Evolutionary conservation across 176 grass and related monocot species (phyloP).

Genomic region (Aegilops umbellulata): DNA sequence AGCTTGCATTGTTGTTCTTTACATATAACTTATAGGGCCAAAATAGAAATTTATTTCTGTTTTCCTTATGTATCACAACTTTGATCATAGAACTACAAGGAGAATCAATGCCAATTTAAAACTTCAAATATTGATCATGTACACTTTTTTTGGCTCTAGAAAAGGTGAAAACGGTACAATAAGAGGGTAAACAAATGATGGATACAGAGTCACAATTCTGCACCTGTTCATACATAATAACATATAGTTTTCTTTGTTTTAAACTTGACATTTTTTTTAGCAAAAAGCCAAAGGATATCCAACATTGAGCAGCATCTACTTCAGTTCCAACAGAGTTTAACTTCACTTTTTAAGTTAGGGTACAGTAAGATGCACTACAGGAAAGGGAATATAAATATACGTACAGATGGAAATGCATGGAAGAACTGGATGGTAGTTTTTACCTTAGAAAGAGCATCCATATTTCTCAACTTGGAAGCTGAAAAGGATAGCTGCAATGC

Average conservation of each 20-base stretch:
- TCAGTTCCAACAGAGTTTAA: background rate
- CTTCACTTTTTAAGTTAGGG: background rate
- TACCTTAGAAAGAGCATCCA: slow-evolving; percentile 89
- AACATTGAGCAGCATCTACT: background rate
- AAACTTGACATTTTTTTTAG: background rate
- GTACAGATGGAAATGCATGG: background rate
- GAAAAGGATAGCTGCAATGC: slow-evolving; percentile 73
- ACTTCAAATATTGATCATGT: background rate
- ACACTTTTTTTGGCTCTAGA: background rate
- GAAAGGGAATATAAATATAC: background rate
- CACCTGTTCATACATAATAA: background rate
- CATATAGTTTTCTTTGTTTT: background rate
- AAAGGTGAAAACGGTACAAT: background rate
- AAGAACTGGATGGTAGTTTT: slow-evolving; percentile 2
- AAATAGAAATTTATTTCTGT: background rate
- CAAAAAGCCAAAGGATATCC: background rate
- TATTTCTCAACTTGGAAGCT: slow-evolving; percentile 68
- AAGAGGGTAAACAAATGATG: background rate
- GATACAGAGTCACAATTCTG: background rate
- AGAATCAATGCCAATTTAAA: background rate
- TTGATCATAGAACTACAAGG: background rate
- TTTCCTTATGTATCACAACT: background rate
- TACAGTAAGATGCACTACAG: background rate
- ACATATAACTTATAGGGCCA: background rate
- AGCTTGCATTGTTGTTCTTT: background rate